Conservation (phyloP, 2,329 filamentous ascomycete genomes). For the Aspergillus fijiensis region DNA sequence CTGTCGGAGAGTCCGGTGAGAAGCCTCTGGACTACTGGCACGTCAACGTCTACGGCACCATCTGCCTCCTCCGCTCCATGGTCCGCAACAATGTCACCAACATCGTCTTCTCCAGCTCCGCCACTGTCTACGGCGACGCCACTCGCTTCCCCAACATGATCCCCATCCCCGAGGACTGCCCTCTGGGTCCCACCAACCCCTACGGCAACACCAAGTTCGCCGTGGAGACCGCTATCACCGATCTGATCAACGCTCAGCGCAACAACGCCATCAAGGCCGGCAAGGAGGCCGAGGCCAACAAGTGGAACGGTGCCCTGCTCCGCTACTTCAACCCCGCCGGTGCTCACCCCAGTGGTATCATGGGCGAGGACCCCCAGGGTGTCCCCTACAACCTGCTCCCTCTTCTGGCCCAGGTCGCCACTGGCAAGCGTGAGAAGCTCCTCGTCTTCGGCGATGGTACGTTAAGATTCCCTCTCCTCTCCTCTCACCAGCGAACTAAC, state of each 20-base stretch:
- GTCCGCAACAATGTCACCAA: conserved; percentile 85
- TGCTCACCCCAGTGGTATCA: conserved; percentile 89
- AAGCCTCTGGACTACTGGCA: conserved; percentile 97
- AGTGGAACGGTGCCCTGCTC: conserved; percentile 90
- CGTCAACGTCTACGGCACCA: conserved; percentile 91
- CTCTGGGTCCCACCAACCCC: conserved; percentile 92
- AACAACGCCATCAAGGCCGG: conserved; percentile 77
- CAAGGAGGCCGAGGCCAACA: conserved; percentile 64
- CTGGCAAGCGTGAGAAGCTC: conserved; percentile 90
- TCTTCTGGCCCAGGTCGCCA: conserved; percentile 90
- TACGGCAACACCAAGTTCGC: conserved; percentile 96
- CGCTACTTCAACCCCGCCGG: conserved; percentile 98
- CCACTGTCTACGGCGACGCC: conserved; percentile 96
- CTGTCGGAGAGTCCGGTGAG: conserved; percentile 91
- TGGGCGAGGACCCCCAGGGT: conserved; percentile 97
- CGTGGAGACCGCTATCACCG: conserved; percentile 88
- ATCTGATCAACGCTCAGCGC: conserved; percentile 84
- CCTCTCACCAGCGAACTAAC: background rate
- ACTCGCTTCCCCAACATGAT: conserved; percentile 98
- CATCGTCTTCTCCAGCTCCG: conserved; percentile 97
- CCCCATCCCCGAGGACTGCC: conserved; percentile 94
- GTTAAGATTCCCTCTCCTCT: conserved; percentile 27
- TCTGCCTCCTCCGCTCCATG: conserved; percentile 85
- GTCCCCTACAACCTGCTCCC: conserved; percentile 95
- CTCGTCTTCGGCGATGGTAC: conserved; percentile 89